phyloP scores from a whole-genome alignment of 108 stramenopile species.

The Schizochytrium sp. region DNA sequence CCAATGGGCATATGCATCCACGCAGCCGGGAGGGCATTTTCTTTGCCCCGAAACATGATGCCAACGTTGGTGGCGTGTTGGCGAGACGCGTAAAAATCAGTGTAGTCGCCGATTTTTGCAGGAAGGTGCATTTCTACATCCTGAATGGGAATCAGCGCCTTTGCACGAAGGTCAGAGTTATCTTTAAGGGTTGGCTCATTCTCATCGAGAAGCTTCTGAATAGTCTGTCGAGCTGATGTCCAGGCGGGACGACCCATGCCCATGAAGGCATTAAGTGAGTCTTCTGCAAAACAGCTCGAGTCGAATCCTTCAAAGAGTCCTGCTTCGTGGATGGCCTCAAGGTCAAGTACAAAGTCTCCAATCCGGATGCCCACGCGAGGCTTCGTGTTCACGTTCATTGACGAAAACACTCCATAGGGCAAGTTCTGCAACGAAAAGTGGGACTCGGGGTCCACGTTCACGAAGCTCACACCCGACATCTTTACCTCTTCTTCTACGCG shows the following conservation, averaged over 20 bases:
- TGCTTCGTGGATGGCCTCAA: constrained; percentile 81
- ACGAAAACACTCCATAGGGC: constrained; percentile 86
- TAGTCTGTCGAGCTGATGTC: constrained; percentile 77
- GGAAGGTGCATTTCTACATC: constrained; percentile 82
- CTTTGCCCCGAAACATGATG: constrained; percentile 90
- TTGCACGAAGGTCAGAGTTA: constrained; percentile 70
- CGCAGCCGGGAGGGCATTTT: constrained; percentile 90
- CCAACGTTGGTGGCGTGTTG: constrained; percentile 93
- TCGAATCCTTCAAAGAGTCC: constrained; percentile 76
- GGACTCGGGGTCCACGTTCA: constrained; percentile 77
- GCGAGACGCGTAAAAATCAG: constrained; percentile 90
- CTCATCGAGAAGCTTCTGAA: constrained; percentile 77
- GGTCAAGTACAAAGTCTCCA: constrained; percentile 74
- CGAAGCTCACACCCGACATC: constrained; percentile 8
- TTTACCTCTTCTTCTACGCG: not conserved
- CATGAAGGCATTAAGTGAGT: constrained; percentile 83
- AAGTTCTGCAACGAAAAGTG: constrained; percentile 87
- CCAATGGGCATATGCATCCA: constrained; percentile 93
- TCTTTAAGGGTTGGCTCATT: constrained; percentile 62
- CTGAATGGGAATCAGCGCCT: constrained; percentile 71
- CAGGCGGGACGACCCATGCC: constrained; percentile 76
- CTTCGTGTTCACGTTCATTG: not conserved
- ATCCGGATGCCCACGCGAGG: not conserved
- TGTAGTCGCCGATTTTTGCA: constrained; percentile 87
- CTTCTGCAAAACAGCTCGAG: constrained; percentile 31